Conservation (phyloP, 306 rosid genomes). For the Hippophae tibetana region DNA sequence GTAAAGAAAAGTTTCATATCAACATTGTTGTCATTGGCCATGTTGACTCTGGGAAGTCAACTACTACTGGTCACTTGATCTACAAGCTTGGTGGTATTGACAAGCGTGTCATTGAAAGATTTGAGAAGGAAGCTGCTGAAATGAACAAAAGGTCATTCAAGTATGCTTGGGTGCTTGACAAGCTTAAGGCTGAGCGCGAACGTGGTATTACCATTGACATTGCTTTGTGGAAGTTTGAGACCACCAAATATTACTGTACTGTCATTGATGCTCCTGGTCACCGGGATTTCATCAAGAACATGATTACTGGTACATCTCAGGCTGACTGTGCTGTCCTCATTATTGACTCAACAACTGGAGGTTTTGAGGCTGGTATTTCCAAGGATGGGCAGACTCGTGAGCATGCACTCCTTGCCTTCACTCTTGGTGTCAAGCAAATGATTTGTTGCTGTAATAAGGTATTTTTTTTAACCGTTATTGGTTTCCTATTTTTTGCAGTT, state of each 20-base stretch:
- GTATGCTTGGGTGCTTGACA: conserved; percentile 96
- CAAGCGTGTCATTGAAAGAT: conserved; percentile 91
- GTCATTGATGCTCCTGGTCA: conserved; percentile 93
- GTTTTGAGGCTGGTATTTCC: conserved; percentile 90
- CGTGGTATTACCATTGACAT: conserved; percentile 89
- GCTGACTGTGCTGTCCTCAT: conserved; percentile 90
- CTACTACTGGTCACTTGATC: conserved; percentile 82
- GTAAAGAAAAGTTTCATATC: conserved; percentile 78
- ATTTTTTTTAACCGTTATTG: neutral
- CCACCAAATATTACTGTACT: conserved; percentile 86
- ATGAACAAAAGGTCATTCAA: conserved; percentile 96
- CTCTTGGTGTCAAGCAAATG: conserved; percentile 93
- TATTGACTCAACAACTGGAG: conserved; percentile 88
- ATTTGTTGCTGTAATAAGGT: conserved; percentile 94
- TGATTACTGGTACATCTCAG: conserved; percentile 89
- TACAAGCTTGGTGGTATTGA: conserved; percentile 96
- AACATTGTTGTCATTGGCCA: conserved; percentile 94
- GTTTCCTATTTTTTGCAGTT: neutral
- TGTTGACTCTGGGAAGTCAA: conserved; percentile 87
- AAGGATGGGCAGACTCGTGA: conserved; percentile 99
- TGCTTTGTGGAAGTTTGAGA: conserved; percentile 91
- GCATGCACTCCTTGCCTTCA: conserved; percentile 86
- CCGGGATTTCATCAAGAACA: conserved; percentile 86
- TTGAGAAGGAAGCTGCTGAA: conserved; percentile 93
- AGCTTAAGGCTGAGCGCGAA: conserved; percentile 93